phyloP scores from a whole-genome alignment of 2,329 filamentous ascomycete species.

The Blastomyces parvus region DNA sequence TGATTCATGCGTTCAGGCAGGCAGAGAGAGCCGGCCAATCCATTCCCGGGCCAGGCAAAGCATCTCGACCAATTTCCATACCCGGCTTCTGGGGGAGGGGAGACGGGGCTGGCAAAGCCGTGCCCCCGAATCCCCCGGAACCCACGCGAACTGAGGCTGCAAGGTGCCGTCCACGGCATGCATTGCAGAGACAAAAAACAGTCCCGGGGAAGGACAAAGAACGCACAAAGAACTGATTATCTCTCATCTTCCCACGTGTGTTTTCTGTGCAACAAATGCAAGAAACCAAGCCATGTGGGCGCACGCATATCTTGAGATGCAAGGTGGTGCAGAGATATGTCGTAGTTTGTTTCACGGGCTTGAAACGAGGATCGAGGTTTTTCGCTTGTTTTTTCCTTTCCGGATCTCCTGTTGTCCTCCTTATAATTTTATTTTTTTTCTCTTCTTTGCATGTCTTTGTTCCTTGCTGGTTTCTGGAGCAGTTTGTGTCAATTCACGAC shows the following conservation, averaged over 20 bases:
- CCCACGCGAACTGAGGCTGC: neutral
- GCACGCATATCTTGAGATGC: neutral
- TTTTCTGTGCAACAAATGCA: neutral
- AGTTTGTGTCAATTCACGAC: neutral
- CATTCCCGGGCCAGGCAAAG: neutral
- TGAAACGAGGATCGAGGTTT: neutral
- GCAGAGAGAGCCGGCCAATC: no score
- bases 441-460: neutral
- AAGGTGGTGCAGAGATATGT: neutral
- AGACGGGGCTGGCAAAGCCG: neutral
- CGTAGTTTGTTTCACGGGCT: neutral
- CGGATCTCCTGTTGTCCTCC: neutral
- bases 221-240: neutral
- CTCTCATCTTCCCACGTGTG: neutral
- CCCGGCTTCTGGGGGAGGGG: neutral
- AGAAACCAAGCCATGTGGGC: neutral
- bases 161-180: neutral
- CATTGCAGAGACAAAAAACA: neutral
- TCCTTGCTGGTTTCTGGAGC: neutral
- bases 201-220: neutral
- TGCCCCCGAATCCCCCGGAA: neutral
- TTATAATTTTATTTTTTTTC: neutral
- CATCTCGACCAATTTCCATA: neutral
- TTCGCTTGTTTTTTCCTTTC: slow-evolving; percentile 7
- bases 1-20: no score